Conservation (phyloP, 148 eudicot species). For the Nyssa sinensis region DNA sequence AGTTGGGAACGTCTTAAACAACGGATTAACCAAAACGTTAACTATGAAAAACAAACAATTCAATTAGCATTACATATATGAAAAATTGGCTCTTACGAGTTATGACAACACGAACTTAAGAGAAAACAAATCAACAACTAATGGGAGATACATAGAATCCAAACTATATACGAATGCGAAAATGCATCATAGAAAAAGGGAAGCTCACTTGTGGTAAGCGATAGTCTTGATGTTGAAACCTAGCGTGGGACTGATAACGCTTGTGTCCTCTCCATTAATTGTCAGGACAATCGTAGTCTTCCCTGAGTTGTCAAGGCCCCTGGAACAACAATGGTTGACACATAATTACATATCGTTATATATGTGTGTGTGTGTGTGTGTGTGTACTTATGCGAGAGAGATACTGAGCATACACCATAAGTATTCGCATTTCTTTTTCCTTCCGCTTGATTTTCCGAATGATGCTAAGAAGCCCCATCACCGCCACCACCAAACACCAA, state of each 20-base stretch:
- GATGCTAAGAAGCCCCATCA: slow-evolving; percentile 94
- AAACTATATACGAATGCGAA: neutral
- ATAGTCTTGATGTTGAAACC: slow-evolving; percentile 96
- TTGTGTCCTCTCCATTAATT: slow-evolving; percentile 83
- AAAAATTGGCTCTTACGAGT: neutral
- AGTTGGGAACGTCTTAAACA: neutral
- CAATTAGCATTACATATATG: slow-evolving; percentile 2
- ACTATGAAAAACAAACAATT: neutral
- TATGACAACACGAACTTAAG: neutral
- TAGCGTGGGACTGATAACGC: slow-evolving; percentile 78
- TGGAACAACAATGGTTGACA: slow-evolving; percentile 23
- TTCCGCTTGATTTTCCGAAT: slow-evolving; percentile 89
- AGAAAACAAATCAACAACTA: neutral
- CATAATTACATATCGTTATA: neutral
- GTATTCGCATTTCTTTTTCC: slow-evolving; percentile 96
- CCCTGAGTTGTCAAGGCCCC: slow-evolving; percentile 90
- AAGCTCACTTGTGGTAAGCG: slow-evolving; percentile 57
- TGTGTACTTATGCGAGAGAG: neutral
- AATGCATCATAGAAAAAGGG: neutral
- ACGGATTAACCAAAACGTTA: neutral
- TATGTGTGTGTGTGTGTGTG: neutral
- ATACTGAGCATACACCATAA: slow-evolving; percentile 76
- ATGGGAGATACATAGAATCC: neutral
- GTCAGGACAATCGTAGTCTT: slow-evolving; percentile 90
- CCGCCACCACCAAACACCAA: neutral